Evolutionary conservation across 108 stramenopile species (phyloP).

Genomic region (Discostella pseudostelligera): DNA sequence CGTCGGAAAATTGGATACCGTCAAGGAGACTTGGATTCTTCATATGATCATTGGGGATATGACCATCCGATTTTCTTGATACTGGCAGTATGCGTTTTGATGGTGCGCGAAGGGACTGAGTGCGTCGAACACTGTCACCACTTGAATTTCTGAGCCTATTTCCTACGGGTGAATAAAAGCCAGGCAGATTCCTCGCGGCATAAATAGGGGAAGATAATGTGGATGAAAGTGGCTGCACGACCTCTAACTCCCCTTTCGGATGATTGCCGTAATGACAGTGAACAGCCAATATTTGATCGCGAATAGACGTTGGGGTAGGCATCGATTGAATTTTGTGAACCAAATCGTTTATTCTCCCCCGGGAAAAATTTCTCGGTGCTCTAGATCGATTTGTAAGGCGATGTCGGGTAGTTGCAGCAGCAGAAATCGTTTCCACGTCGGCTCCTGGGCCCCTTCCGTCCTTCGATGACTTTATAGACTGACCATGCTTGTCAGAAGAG

Average conservation of each 20-base stretch:
- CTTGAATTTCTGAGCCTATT: neutral
- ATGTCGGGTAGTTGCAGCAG: neutral
- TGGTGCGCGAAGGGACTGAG: neutral
- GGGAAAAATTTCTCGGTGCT: neutral
- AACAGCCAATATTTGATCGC: neutral
- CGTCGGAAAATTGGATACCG: constrained; percentile 5
- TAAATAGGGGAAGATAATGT: constrained; percentile 3
- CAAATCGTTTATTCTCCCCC: constrained; percentile 1
- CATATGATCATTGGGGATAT: neutral
- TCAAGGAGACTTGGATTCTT: constrained; percentile 4
- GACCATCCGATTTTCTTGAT: neutral
- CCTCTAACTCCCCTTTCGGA: neutral
- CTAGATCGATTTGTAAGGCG: constrained; percentile 7
- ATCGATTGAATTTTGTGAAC: constrained; percentile 2
- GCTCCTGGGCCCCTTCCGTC: too few species aligned
- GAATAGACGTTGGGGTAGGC: constrained; percentile 3
- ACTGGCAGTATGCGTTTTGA: neutral
- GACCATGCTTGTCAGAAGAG: neutral
- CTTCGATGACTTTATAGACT: neutral
- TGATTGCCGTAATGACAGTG: neutral
- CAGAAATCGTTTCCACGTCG: neutral
- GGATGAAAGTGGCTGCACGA: constrained; percentile 10
- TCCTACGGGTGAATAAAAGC: neutral
- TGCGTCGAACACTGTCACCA: constrained; percentile 1
- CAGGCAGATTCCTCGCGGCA: neutral